Base-by-base conservation (phyloP, 2,329 filamentous ascomycete genomes). In the Chaetothyriales sp. region DNA sequence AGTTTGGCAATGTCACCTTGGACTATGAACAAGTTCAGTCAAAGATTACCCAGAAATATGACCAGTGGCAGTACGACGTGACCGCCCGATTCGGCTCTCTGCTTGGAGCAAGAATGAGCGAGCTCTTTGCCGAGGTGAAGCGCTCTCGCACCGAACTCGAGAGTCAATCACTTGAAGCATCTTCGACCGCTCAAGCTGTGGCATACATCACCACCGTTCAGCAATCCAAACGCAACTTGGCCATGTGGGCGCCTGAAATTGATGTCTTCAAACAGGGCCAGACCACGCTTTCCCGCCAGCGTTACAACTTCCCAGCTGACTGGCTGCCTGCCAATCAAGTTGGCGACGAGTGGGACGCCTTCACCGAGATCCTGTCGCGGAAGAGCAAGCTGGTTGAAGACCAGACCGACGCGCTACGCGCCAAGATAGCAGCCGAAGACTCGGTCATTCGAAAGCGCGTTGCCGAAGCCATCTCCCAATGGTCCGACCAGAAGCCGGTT, bases 11-110 rank as follows among this genome's bases (percentile, higher is more conserved):
- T 67, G 82, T 97, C 50, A 88, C 85, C 3, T 89, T 99, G 63
- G 90, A 98, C 66, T 98, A 98, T 64, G 92, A 97, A 62, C 94
- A 98, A 68, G 92, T 98, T 0, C 94, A 98, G 69, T 88, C 90
- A 52, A 95, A 95, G 69, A 92, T 99, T 67, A 98, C 97, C 63
- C 88, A 89, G 62, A 98, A 97, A 67, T 99, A 98, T 65, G 94
- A 99, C 65, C 90, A 97, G 67, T 98, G 94, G 92, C 92, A 99
- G 67, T 88, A 95, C 62, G 92, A 99, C 59, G 94, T 98, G 51
- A 75, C 97, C 40, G 80, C 86, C 61, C 95, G 95, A 66, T 99
- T 98, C 68, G 92, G 89, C 40, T 78, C 79, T 52, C 87, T 92
- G 51, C 83, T 98, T 46, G 88, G 89, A 46, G 85, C 81, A 57